Base-by-base conservation (phyloP, 305 asterid species). In the Fraxinus latifolia region DNA sequence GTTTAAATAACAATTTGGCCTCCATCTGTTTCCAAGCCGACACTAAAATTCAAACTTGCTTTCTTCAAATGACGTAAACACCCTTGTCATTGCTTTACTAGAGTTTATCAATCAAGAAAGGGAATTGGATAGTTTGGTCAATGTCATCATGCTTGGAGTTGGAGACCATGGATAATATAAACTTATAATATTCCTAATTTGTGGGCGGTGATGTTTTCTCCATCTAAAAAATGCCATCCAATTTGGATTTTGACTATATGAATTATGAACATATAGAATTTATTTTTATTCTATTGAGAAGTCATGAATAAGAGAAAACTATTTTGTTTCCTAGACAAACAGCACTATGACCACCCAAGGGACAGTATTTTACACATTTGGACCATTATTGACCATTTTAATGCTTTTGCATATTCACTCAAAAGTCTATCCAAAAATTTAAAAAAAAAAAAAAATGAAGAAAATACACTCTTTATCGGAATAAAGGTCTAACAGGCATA, bases 201-300 rank as follows among this genome's bases (percentile, higher is more conserved):
- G 89, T 83, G 90, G 83, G 91, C 92, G 53, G 82, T 82, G 89
- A 83, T 85, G 85, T 87, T 75, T 29, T 32, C 34, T 80, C 81
- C 65, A 79, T 67, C 17, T 80, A 47, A 60, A 62, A 33, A 29
- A 53, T 72, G 82, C 70, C 79, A 80, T 84, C 80, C 82, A 71
- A 80, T 82, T 78, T 79, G 77, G 82, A 74, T 82, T 89, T 89
- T 89, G 91, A 87, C 90, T 74, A 80, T 14, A 76, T 53, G 72
- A 2, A 44, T 62, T 14, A 76, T 53, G 72, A 2, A 44, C 74
- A 78, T 50, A 70, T 68, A 29, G 34, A 6, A 19, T 25, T 34
- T 70, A 74, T 72, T 53, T 81, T 79, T 17, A 60, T 60, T 23
- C 9, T 47, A 75, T 67, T 58, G 25, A 25, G 27, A 78, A 55